Percentiles rank a stretch among this genome's conserved stretches.
phyloP scores from a whole-genome alignment of 2,329 filamentous ascomycete genomes.

The Dissoconium aciculare region DNA sequence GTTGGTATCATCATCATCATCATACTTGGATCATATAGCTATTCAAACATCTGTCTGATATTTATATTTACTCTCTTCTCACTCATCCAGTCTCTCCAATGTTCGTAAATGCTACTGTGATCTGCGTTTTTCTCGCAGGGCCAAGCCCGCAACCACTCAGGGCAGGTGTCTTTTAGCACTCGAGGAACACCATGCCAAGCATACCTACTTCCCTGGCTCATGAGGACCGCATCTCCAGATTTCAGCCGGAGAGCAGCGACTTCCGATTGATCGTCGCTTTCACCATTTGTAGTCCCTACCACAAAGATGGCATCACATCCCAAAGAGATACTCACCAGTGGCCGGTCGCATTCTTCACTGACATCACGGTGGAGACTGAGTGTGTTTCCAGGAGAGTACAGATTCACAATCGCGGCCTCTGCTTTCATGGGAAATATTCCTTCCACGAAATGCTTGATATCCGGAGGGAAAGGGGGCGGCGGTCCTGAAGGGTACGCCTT shows the following conservation, averaged over 20 bases:
- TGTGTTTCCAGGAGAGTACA: conserved; percentile 81
- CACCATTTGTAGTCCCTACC: conserved; percentile 48
- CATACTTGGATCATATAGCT: no score
- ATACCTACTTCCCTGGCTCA: conserved; percentile 67
- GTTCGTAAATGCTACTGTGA: conserved; percentile 33
- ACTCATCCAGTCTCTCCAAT: conserved; percentile 77
- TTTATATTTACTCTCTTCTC: conserved; percentile 84
- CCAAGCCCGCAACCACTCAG: conserved; percentile 59
- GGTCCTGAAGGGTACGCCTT: conserved; percentile 59
- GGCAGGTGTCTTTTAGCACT: conserved; percentile 66
- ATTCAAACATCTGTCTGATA: conserved; percentile 63
- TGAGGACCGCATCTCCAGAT: conserved; percentile 82
- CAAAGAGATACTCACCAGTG: conserved; percentile 71
- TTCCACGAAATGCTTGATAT: conserved; percentile 54
- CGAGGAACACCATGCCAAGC: conserved; percentile 95
- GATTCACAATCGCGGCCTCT: conserved; percentile 84
- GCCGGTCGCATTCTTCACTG: conserved; percentile 64
- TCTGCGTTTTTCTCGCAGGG: conserved; percentile 35
- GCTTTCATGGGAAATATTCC: conserved; percentile 63
- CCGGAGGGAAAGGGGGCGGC: conserved; percentile 58
- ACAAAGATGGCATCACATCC: conserved; percentile 87
- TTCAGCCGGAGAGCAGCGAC: conserved; percentile 49
- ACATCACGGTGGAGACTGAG: conserved; percentile 90
- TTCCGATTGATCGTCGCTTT: conserved; percentile 19
- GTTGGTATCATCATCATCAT: no score